Evolutionary conservation across 345 rosid genomes (phyloP).

Genomic region (Geranium brycei): DNA sequence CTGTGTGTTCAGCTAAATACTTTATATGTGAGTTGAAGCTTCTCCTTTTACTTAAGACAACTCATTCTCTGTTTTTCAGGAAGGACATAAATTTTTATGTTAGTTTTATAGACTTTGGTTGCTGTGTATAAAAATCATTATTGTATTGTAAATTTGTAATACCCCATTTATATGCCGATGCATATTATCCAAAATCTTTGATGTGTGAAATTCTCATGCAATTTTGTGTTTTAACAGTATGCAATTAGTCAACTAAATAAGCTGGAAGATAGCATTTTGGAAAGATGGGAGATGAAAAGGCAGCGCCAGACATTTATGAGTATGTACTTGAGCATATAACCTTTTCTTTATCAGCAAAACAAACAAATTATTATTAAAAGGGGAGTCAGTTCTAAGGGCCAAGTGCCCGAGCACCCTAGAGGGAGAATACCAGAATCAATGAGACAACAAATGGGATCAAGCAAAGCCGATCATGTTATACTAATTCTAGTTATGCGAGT

Average conservation of each 20-base stretch:
- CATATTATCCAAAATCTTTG: neutral
- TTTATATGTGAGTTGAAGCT: slow-evolving; percentile 44
- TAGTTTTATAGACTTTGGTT: neutral
- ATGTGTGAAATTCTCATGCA: slow-evolving; percentile 4
- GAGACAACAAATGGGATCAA: no score
- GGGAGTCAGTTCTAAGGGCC: no score
- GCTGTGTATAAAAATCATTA: neutral
- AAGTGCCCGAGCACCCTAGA: no score
- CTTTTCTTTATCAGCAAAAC: neutral
- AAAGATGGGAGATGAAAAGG: slow-evolving; percentile 59
- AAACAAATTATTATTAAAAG: no score
- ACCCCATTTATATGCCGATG: neutral
- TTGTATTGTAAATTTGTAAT: neutral
- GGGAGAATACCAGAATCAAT: no score
- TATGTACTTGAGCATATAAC: slow-evolving; percentile 22
- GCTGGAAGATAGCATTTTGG: slow-evolving; percentile 88
- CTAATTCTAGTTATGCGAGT: neutral
- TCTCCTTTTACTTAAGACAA: neutral
- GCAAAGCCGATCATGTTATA: neutral
- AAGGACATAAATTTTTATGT: neutral
- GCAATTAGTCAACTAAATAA: slow-evolving; percentile 87
- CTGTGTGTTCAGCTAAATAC: slow-evolving; percentile 93
- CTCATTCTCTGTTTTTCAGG: neutral
- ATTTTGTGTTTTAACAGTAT: slow-evolving; percentile 39
- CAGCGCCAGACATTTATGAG: slow-evolving; percentile 51